These are phyloP conservation scores for Syncephalastrum racemosum DNA, from an alignment of 371 early-diverging fungal genomes.

Conservation along the genomic window DNA sequence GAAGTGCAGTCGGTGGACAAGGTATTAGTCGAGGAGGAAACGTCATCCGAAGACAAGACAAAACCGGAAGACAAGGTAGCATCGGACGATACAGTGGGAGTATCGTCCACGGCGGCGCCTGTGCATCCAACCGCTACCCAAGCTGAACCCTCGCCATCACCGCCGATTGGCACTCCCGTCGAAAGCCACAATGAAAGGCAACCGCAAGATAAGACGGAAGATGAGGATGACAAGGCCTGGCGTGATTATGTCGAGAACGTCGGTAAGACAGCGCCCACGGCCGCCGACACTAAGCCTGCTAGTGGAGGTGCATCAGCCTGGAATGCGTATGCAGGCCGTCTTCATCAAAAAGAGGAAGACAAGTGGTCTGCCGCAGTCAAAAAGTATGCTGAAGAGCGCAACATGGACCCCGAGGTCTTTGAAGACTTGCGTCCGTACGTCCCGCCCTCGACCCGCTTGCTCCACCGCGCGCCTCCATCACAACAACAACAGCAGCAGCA, in stretches of 20 bases:
- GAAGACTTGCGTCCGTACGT: constrained; percentile 2
- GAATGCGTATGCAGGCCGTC: constrained; percentile 12
- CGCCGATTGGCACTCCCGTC: background rate
- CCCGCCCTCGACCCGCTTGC: too few relatives aligned
- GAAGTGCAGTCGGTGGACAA: constrained; percentile 12
- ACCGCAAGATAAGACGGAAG: background rate
- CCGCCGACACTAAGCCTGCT: background rate
- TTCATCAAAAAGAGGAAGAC: constrained; percentile 8
- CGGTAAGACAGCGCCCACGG: background rate
- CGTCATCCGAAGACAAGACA: constrained; percentile 3
- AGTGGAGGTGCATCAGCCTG: constrained; percentile 10
- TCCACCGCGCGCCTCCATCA: too few relatives aligned
- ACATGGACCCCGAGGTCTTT: constrained; percentile 11
- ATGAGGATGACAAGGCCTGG: constrained; percentile 13
- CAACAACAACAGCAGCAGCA: too few relatives aligned
- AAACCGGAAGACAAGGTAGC: constrained; percentile 3
- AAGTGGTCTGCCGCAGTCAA: constrained; percentile 6
- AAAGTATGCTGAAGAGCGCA: constrained; percentile 15
- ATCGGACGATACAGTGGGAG: constrained; percentile 3
- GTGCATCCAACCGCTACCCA: too few relatives aligned
- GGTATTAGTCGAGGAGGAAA: too few relatives aligned
- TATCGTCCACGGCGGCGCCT: too few relatives aligned
- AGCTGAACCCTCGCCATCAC: background rate
- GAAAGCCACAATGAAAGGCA: background rate
- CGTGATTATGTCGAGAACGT: constrained; percentile 8